phyloP scores from a whole-genome alignment of 2,329 filamentous ascomycete species.

The Diatrype stigma region DNA sequence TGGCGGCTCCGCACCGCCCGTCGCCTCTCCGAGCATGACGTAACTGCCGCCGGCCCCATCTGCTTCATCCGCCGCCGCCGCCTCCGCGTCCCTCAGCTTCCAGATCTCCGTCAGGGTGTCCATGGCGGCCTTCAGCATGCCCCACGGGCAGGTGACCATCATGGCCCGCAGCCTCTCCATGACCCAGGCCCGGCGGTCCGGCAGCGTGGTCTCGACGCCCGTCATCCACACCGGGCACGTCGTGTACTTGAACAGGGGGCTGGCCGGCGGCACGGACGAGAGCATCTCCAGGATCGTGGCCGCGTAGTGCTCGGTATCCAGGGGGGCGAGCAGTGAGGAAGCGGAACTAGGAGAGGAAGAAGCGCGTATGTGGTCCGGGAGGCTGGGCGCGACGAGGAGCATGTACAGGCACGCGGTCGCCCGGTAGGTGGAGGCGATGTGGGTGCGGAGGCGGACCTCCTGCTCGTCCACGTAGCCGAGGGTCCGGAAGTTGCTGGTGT shows the following conservation, averaged over 20 bases:
- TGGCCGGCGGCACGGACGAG: constrained; percentile 40
- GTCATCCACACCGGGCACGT: constrained; percentile 58
- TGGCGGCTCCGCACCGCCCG: background rate
- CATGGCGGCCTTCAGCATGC: constrained; percentile 46
- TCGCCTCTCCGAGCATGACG: background rate
- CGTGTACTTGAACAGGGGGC: constrained; percentile 54
- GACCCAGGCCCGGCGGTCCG: constrained; percentile 46
- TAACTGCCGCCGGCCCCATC: background rate
- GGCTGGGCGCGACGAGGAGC: constrained; percentile 29
- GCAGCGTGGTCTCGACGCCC: constrained; percentile 49
- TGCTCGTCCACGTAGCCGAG: constrained; percentile 32
- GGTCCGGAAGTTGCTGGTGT: constrained; percentile 21
- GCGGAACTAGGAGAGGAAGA: background rate
- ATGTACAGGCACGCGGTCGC: constrained; percentile 46
- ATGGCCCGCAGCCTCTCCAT: constrained; percentile 42
- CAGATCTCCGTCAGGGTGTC: constrained; percentile 46
- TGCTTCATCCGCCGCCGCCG: constrained; percentile 4
- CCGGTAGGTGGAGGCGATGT: constrained; percentile 42
- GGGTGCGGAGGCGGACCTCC: constrained; percentile 33
- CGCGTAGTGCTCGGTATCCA: constrained; percentile 42
- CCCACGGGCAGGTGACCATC: constrained; percentile 44
- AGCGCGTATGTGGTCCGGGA: constrained; percentile 13
- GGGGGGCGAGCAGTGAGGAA: constrained; percentile 27
- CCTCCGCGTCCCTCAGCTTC: constrained; percentile 35
- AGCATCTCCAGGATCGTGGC: constrained; percentile 48